These are phyloP conservation scores for Suillus subluteus DNA, from an alignment of 768 basidiomycete genomes.

Conservation along the genomic window DNA sequence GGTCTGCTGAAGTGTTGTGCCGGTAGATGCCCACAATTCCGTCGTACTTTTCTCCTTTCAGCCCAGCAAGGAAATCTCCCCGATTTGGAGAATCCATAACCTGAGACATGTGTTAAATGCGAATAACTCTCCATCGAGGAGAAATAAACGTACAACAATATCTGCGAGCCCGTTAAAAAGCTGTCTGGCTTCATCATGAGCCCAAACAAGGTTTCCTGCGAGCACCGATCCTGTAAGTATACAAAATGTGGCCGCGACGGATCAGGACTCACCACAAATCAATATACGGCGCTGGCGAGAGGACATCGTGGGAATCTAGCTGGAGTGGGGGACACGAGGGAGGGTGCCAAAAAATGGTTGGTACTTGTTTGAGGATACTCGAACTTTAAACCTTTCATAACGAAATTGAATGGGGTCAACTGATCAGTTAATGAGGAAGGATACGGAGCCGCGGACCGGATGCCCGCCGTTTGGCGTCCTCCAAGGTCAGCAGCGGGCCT, in stretches of 20 bases:
- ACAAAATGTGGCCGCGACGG: not conserved
- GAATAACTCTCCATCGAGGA: not conserved
- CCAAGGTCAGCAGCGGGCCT: not conserved
- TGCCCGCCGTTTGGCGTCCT: not conserved
- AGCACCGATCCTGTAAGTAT: not conserved
- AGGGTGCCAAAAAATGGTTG: not conserved
- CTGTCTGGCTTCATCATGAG: conserved; percentile 69
- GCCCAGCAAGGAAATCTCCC: conserved; percentile 67
- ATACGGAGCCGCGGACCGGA: not conserved
- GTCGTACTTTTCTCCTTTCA: conserved; percentile 73
- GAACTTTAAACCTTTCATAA: not conserved
- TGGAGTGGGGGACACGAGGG: not conserved
- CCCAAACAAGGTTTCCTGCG: conserved; percentile 77
- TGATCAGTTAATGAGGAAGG: not conserved
- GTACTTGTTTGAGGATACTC: not conserved
- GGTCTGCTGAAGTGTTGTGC: conserved; percentile 64
- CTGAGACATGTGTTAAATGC: conserved; percentile 32
- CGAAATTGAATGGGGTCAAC: not conserved
- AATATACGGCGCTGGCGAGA: conserved; percentile 29
- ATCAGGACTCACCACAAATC: conserved; percentile 36
- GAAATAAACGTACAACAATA: conserved; percentile 63
- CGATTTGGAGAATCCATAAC: conserved; percentile 62
- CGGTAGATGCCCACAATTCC: conserved; percentile 79
- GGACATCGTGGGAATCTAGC: conserved; percentile 18
- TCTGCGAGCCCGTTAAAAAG: conserved; percentile 73